These are phyloP conservation scores for Coemansia sp. DNA, from an alignment of 192 early-diverging fungal genomes.

Conservation along the genomic window DNA sequence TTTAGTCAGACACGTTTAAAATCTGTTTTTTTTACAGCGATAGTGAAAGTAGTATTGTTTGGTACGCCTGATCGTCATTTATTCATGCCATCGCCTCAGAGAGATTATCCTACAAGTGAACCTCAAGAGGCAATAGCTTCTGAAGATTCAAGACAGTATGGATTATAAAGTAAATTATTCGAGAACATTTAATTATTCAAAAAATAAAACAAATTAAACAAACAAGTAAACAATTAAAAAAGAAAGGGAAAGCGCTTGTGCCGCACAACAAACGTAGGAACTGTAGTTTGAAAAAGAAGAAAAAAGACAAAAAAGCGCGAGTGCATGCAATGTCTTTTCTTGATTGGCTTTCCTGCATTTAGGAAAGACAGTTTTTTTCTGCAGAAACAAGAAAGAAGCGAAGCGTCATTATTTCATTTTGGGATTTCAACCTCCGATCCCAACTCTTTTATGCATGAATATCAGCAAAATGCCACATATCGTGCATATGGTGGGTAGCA, in stretches of 20 bases:
- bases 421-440: neutral
- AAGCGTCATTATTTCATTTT: neutral
- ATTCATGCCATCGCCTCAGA: slow-evolving; percentile 1
- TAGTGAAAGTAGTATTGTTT: neutral
- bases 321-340: no score
- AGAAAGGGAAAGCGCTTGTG: neutral
- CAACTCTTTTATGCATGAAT: neutral
- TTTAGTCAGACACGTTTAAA: neutral
- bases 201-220: no score
- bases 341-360: no score
- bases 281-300: neutral
- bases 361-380: neutral
- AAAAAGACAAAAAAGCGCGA: neutral
- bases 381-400: neutral
- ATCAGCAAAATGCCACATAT: neutral
- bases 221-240: neutral
- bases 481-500: neutral
- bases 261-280: neutral
- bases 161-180: slow-evolving; percentile 3
- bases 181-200: neutral
- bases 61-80: neutral
- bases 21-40: neutral
- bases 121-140: slow-evolving; percentile 29
- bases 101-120: slow-evolving; percentile 39
- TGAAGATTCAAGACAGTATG: slow-evolving; percentile 37